Conservation (phyloP, 2,329 filamentous ascomycete genomes). For the Monosporascus sp. region DNA sequence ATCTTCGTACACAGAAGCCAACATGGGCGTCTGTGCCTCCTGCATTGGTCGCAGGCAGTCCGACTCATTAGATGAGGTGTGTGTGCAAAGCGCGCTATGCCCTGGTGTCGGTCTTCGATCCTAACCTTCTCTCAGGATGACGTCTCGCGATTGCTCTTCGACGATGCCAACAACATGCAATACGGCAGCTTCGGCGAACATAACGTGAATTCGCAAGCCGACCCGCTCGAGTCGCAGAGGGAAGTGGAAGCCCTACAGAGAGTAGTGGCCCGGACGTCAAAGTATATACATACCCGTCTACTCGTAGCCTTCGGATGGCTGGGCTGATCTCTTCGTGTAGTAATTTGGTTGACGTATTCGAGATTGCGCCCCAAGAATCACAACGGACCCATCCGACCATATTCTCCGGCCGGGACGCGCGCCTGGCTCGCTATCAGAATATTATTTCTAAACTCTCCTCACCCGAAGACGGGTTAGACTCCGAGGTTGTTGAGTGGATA, state of each 20-base stretch:
- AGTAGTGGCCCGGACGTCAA: slow-evolving; percentile 59
- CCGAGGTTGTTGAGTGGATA: slow-evolving; percentile 46
- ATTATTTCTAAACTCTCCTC: slow-evolving; percentile 56
- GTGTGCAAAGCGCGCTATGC: slow-evolving; percentile 9
- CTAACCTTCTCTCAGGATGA: slow-evolving; percentile 40
- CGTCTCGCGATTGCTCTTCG: slow-evolving; percentile 54
- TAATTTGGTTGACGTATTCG: slow-evolving; percentile 64
- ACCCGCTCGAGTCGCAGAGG: slow-evolving; percentile 57
- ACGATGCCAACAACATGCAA: slow-evolving; percentile 53
- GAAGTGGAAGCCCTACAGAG: slow-evolving; percentile 61
- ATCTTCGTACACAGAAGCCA: neutral
- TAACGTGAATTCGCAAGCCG: slow-evolving; percentile 48
- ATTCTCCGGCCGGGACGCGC: slow-evolving; percentile 48
- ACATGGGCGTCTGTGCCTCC: slow-evolving; percentile 58
- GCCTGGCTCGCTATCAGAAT: slow-evolving; percentile 54
- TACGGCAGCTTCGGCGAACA: slow-evolving; percentile 61
- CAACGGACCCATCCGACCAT: slow-evolving; percentile 24
- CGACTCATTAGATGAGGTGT: slow-evolving; percentile 52
- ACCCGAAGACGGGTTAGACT: slow-evolving; percentile 33
- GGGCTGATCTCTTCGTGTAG: slow-evolving; percentile 33
- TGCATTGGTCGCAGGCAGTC: slow-evolving; percentile 50
- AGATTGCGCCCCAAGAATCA: slow-evolving; percentile 51
- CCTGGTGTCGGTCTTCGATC: neutral
- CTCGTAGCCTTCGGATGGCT: neutral
- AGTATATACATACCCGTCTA: slow-evolving; percentile 38